Base-by-base conservation (phyloP, 768 basidiomycete genomes). In the Pluteus cervinus region DNA sequence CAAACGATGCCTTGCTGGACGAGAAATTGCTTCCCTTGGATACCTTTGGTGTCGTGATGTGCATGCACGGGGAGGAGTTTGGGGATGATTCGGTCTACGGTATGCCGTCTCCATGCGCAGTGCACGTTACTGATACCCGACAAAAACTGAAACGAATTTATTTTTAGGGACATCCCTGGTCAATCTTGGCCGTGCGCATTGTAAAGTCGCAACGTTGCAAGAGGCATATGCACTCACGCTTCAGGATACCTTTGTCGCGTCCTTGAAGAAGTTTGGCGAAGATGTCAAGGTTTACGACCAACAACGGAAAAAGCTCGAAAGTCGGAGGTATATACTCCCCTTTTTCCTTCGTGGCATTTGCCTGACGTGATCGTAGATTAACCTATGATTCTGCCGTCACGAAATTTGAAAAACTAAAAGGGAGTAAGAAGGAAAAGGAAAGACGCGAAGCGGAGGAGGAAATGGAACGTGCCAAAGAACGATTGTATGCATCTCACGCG, bases 271-370 rank as follows among this genome's bases (percentile, higher is more conserved):
- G 29, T 80, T 81, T 35, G 66, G 67, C 11, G 83, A 79, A 7
- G 81, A 86, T 20, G 81, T 94, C 53, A 87, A 81, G 52, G 90
- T 91, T 39, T 93, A 86, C 45, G 83, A 90, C 40, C 53, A 65
- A 4, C 69, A 83, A 43, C 75, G 79, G 44, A 94, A 91, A 73
- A 93, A 91, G 54, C 60, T 93, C 11, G 90, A 94, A 40, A 89
- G 83, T 36, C 67, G 88, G 51, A 71, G 87, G 89, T 86, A 42
- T 35, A 68, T 54, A 33, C 22, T 11, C 12, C 10, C 12, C n/a
- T 45, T 25, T 32, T 7, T 29, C 18, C 16, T 26, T 29, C n/a
- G 16, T 29, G 8, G 23, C 23, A 2, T 29, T 23, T 29, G 12
- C 17, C 45, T 34, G 39, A 37, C 14, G 5, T 20, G 17, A 29